Conservation (phyloP, 345 rosid species). For the Pseudoturritis turrita region DNA sequence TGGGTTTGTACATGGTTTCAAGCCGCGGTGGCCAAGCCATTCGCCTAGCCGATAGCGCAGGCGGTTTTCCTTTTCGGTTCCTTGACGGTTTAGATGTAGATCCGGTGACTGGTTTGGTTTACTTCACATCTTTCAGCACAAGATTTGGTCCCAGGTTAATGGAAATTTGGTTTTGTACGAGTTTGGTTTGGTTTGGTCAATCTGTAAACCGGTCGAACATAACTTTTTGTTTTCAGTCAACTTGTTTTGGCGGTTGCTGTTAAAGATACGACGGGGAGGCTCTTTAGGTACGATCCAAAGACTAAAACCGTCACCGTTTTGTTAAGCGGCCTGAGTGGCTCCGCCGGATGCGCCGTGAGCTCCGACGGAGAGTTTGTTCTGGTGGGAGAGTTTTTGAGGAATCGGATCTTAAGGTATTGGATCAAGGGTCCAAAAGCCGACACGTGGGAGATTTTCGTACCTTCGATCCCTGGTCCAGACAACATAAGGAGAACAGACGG, state of each 20-base stretch:
- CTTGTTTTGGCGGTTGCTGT: conserved; percentile 29
- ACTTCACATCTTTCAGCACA: conserved; percentile 40
- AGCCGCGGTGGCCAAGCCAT: conserved; percentile 36
- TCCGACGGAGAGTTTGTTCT: conserved; percentile 21
- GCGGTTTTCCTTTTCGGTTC: conserved; percentile 24
- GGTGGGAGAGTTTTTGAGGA: conserved; percentile 27
- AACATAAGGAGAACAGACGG: conserved; percentile 27
- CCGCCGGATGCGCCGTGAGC: conserved; percentile 32
- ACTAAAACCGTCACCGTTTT: conserved; percentile 15
- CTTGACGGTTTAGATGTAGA: conserved; percentile 39
- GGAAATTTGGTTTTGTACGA: not conserved
- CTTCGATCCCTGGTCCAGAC: conserved; percentile 24
- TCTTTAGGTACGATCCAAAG: conserved; percentile 28
- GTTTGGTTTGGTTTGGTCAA: not conserved
- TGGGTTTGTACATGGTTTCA: conserved; percentile 35
- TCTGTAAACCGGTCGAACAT: not conserved
- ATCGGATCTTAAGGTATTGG: conserved; percentile 23
- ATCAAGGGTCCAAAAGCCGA: conserved; percentile 28
- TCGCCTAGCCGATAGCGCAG: conserved; percentile 18
- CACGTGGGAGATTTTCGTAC: conserved; percentile 23
- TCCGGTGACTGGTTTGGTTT: conserved; percentile 28
- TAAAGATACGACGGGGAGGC: conserved; percentile 23
- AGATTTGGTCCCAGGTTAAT: conserved; percentile 25
- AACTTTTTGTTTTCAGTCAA: not conserved
- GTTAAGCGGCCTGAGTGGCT: conserved; percentile 24